phyloP scores from a whole-genome alignment of 2,329 filamentous ascomycete genomes.

The Trichoderma sp. region DNA sequence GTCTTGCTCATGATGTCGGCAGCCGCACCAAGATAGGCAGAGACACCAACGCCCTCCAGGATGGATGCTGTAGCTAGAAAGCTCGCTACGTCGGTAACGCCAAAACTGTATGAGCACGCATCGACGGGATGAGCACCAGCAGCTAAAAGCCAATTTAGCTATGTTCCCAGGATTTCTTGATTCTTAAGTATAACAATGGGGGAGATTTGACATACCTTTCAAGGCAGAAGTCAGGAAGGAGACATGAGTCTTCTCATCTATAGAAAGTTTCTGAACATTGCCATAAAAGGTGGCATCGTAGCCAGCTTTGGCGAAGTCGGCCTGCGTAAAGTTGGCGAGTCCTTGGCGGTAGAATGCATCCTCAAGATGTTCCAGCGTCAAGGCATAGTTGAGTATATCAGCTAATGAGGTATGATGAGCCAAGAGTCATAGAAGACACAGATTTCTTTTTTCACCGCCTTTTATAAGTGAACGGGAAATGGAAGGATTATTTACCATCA shows the following conservation, averaged over 20 bases:
- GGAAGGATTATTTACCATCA: neutral
- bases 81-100: constrained; percentile 56
- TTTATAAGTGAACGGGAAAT: no score
- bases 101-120: constrained; percentile 61
- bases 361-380: constrained; percentile 60
- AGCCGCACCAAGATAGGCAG: constrained; percentile 64
- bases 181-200: neutral
- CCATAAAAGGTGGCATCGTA: constrained; percentile 55
- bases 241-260: constrained; percentile 60
- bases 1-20: constrained; percentile 58
- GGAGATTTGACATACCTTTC: constrained; percentile 22
- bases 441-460: no score
- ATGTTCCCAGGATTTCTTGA: neutral
- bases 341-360: constrained; percentile 63
- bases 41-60: constrained; percentile 66
- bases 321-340: constrained; percentile 56
- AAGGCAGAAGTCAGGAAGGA: constrained; percentile 53
- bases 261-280: constrained; percentile 57
- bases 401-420: constrained; percentile 10
- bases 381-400: constrained; percentile 50
- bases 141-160: constrained; percentile 1
- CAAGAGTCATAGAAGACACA: neutral
- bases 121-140: constrained; percentile 52
- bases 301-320: constrained; percentile 55
- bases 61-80: constrained; percentile 65